These are phyloP conservation scores for Amanita muscaria DNA, from an alignment of 768 basidiomycete species.

Conservation along the genomic window DNA sequence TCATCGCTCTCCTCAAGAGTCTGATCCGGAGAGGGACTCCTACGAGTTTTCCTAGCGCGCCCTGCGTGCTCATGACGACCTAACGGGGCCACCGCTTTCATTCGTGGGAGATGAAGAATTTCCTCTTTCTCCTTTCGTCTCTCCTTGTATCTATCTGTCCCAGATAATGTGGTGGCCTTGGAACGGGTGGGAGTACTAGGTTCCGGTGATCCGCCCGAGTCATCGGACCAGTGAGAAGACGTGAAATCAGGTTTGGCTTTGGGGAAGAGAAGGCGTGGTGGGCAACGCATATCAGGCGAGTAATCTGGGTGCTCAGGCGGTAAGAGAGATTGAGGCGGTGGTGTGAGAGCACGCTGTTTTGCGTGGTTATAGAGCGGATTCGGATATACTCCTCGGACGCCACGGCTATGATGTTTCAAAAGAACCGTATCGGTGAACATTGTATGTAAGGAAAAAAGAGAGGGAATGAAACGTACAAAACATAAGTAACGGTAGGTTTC, in stretches of 20 bases:
- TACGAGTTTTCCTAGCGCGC: no score
- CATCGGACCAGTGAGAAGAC: background rate
- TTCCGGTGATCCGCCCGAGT: background rate
- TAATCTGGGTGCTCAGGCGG: constrained; percentile 60
- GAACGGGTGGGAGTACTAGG: no score
- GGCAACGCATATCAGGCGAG: constrained; percentile 44
- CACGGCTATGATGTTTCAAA: constrained; percentile 52
- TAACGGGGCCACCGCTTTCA: background rate
- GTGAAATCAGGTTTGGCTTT: constrained; percentile 13
- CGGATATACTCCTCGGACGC: constrained; percentile 49
- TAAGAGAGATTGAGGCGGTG: constrained; percentile 41
- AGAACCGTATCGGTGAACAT: background rate
- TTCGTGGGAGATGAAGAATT: background rate
- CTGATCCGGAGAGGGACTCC: background rate
- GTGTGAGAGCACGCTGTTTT: constrained; percentile 31
- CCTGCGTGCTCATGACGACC: background rate
- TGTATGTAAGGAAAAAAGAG: background rate
- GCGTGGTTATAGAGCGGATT: constrained; percentile 53
- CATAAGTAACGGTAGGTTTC: constrained; percentile 57
- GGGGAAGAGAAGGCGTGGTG: constrained; percentile 53
- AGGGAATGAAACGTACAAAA: constrained; percentile 47
- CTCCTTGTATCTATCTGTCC: background rate
- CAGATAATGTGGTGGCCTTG: background rate
- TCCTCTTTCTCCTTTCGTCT: background rate
- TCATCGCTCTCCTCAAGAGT: constrained; percentile 5